phyloP scores from a whole-genome alignment of 2,329 filamentous ascomycete genomes.

The Phoma sp. region DNA sequence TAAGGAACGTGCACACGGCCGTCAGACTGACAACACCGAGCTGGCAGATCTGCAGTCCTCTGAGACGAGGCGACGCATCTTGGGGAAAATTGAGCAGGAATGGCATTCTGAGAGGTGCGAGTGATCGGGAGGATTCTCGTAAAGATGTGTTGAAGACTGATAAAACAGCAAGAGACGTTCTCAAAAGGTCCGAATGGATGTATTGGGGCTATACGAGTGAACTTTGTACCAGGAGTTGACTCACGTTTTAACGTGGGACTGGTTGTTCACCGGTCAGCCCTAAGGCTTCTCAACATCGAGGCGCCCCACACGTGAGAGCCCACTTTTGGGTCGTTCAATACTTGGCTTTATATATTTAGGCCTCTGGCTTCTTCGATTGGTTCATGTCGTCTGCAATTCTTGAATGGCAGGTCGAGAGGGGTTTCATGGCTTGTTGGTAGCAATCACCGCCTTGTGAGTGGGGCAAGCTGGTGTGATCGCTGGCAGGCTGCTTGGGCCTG shows the following conservation, averaged over 20 bases:
- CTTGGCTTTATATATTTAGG: constrained; percentile 3
- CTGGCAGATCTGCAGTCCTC: constrained; percentile 28
- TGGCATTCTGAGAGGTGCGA: constrained; percentile 8
- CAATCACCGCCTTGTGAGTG: background rate
- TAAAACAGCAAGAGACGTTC: background rate
- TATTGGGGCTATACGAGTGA: background rate
- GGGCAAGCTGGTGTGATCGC: background rate
- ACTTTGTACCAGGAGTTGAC: background rate
- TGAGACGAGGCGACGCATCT: constrained; percentile 26
- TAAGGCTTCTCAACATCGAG: constrained; percentile 9
- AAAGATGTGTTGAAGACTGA: background rate
- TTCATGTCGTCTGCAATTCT: background rate
- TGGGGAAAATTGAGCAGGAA: constrained; percentile 9
- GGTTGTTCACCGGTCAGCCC: constrained; percentile 30
- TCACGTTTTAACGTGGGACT: constrained; percentile 23
- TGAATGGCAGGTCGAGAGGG: background rate
- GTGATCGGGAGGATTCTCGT: background rate
- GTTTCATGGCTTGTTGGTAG: constrained; percentile 5
- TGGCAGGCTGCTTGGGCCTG: background rate
- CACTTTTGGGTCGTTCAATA: constrained; percentile 11
- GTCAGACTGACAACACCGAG: constrained; percentile 22
- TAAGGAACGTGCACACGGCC: constrained; percentile 23
- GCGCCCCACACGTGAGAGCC: constrained; percentile 12
- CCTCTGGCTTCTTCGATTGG: constrained; percentile 7
- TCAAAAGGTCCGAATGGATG: background rate